Base-by-base conservation (phyloP, 331 rosid genomes). In the Telfairia occidentalis region DNA sequence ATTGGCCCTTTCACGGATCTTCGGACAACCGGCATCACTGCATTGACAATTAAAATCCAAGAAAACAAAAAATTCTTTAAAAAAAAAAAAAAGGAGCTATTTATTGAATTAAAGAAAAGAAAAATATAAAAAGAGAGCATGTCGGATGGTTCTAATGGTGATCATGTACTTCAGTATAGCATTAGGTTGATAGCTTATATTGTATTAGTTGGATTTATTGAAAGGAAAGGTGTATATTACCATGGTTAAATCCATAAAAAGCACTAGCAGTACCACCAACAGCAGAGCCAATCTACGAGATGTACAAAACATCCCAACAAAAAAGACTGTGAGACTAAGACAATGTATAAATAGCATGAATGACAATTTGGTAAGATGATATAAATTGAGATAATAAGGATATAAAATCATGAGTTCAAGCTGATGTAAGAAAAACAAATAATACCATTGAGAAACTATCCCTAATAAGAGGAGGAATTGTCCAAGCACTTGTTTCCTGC, bases 211-310 rank as follows among this genome's bases (percentile, higher is more conserved):
- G 23, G 3, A 13, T 61, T 61, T 18, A 5, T 34, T 18, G 24
- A 59, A 59, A n/a, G 9, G 28, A 40, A 11, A 74, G 19, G 4
- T 19, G 35, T 23, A 67, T 23, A 43, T 74, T 83, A 93, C 97
- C 97, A 40, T 85, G 86, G 84, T 93, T 91, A 83, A 93, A 93
- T 83, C 98, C 95, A 86, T 91, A 93, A 78, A 93, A 93, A 35
- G 96, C 97, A 91, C 97, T 89, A 64, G 94, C 61, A 9, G 84
- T 93, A 64, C 98, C 98, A 72, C 98, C 98, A 80, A 91, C 88
- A 10, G 91, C 98, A 74, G 98, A 93, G 66, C 98, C 95, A 85
- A 93, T 93, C 98, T 93, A 75, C 4, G 26, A 5, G 49, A 38
- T 0, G 8, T 30, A 15, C 21, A 72, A 54, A 26, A 38, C 71